These are phyloP conservation scores for Stephanodiscus triporus DNA, from an alignment of 108 stramenopile species.

Conservation along the genomic window DNA sequence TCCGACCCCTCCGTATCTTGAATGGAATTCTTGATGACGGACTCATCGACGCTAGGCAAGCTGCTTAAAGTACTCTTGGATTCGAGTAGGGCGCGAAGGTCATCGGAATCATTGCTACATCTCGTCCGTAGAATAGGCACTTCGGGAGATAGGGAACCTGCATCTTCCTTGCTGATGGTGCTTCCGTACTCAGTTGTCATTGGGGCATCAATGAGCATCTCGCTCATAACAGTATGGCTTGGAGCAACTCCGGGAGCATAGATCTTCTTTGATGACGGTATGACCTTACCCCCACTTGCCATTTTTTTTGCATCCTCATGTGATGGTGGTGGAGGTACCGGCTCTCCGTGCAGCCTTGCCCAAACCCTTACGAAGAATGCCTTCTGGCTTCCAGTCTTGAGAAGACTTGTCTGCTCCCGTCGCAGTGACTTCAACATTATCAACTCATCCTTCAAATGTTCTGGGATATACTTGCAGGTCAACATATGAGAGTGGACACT, in stretches of 20 bases:
- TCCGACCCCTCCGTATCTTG: slow-evolving; percentile 8
- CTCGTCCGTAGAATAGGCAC: slow-evolving; percentile 9
- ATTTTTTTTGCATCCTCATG: not conserved
- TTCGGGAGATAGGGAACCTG: not conserved
- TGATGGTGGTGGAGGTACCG: not conserved
- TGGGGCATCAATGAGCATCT: not conserved
- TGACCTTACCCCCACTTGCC: not conserved
- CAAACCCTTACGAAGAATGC: slow-evolving; percentile 88
- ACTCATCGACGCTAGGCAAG: slow-evolving; percentile 43
- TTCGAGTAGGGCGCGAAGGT: slow-evolving; percentile 44
- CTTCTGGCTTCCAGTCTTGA: slow-evolving; percentile 88
- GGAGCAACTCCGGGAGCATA: not conserved
- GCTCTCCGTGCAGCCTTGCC: slow-evolving; percentile 66
- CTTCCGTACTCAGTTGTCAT: not conserved
- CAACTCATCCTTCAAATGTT: slow-evolving; percentile 66
- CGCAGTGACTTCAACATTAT: slow-evolving; percentile 73
- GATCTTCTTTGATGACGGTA: not conserved
- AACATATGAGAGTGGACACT: slow-evolving; percentile 92
- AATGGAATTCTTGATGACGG: slow-evolving; percentile 3
- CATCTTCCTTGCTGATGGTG: not conserved
- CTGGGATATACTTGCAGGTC: slow-evolving; percentile 77
- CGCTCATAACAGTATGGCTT: not conserved
- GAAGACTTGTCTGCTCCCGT: slow-evolving; percentile 79
- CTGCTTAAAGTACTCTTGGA: slow-evolving; percentile 50
- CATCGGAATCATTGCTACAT: slow-evolving; percentile 31